phyloP scores from a whole-genome alignment of 305 asterid genomes.

The Fraxinus albicans region DNA sequence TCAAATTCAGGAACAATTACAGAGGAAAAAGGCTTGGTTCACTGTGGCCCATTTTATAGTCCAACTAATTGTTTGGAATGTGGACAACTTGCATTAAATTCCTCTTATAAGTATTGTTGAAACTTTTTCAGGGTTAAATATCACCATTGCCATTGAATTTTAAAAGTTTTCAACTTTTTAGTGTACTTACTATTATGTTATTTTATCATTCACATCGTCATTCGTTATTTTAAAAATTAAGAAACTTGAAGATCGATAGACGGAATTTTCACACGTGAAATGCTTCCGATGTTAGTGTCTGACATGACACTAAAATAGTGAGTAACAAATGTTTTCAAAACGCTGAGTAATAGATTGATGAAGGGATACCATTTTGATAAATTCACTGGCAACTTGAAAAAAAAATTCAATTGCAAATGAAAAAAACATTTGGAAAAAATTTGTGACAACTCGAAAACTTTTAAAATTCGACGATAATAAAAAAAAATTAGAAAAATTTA shows the following conservation, averaged over 20 bases:
- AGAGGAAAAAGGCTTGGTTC: neutral
- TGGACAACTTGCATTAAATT: neutral
- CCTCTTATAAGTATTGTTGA: neutral
- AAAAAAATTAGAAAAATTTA: neutral
- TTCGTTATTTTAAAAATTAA: too few species aligned
- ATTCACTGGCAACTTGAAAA: neutral
- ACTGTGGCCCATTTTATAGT: neutral
- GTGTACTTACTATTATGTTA: too few species aligned
- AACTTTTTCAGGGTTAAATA: too few species aligned
- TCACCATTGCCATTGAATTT: too few species aligned
- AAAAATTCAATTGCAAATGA: neutral
- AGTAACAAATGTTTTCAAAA: neutral
- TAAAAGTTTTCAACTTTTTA: too few species aligned
- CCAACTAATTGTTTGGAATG: neutral
- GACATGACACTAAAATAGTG: neutral
- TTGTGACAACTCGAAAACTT: neutral
- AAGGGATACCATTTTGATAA: too few species aligned
- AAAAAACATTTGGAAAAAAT: neutral
- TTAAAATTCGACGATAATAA: too few species aligned
- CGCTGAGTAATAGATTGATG: too few species aligned
- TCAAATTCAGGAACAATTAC: neutral
- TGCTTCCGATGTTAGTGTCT: neutral
- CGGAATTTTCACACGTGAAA: neutral
- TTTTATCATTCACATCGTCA: neutral
- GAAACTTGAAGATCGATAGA: neutral